phyloP scores from a whole-genome alignment of 805 yeast genomes.

The Kuraishia hungarica region DNA sequence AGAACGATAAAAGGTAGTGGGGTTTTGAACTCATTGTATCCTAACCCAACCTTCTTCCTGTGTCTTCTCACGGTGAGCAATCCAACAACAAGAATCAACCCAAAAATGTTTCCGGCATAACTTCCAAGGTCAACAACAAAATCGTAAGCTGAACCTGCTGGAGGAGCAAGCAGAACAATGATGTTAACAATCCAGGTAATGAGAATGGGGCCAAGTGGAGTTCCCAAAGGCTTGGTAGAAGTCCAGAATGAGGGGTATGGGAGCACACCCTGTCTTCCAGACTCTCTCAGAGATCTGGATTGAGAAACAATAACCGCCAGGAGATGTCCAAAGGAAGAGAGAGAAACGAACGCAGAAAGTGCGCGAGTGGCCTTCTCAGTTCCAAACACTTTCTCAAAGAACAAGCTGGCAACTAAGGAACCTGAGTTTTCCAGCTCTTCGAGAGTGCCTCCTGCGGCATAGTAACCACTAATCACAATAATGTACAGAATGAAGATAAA shows the following conservation, averaged over 20 bases:
- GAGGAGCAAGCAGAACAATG: constrained; percentile 69
- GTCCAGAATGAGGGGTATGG: constrained; percentile 72
- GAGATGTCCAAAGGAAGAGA: constrained; percentile 77
- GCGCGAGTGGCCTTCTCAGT: constrained; percentile 49
- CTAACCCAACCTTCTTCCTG: constrained; percentile 25
- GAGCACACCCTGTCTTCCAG: constrained; percentile 74
- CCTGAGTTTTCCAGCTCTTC: constrained; percentile 54
- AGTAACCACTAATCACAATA: constrained; percentile 72
- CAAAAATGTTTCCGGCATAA: constrained; percentile 73
- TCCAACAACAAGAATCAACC: constrained; percentile 56
- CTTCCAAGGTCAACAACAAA: constrained; percentile 73
- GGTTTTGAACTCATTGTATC: constrained; percentile 22
- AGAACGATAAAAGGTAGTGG: constrained; percentile 26
- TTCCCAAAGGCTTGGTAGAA: constrained; percentile 58
- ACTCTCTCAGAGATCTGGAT: constrained; percentile 71
- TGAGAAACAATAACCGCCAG: constrained; percentile 74
- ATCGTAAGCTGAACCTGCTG: constrained; percentile 84
- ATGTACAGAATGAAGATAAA: constrained; percentile 58
- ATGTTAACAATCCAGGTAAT: constrained; percentile 74
- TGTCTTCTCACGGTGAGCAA: constrained; percentile 35
- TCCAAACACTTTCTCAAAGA: constrained; percentile 68
- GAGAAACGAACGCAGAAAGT: constrained; percentile 70
- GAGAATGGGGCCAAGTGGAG: constrained; percentile 66
- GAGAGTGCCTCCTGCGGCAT: constrained; percentile 57
- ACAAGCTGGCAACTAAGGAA: constrained; percentile 65